These are phyloP conservation scores for Stropharia rugosoannulata DNA, from an alignment of 768 basidiomycete species.

Conservation along the genomic window DNA sequence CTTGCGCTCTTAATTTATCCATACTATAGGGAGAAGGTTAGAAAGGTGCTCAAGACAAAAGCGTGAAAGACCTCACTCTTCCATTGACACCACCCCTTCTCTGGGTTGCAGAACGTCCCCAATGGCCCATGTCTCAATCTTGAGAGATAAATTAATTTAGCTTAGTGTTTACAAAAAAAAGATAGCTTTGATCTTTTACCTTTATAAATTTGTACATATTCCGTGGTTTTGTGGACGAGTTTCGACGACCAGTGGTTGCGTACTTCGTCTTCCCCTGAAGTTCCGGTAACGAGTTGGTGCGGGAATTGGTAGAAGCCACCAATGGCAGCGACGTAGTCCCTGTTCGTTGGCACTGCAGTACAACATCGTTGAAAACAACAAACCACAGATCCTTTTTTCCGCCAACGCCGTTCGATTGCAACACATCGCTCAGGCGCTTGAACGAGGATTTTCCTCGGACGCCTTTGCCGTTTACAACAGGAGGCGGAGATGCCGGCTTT, in stretches of 20 bases:
- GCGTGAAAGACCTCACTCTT: constrained; percentile 61
- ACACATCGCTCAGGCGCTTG: constrained; percentile 88
- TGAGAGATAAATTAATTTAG: background rate
- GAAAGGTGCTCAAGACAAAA: constrained; percentile 3
- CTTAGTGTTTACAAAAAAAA: constrained; percentile 4
- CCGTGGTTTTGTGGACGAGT: constrained; percentile 76
- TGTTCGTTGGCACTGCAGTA: constrained; percentile 85
- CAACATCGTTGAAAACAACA: constrained; percentile 94
- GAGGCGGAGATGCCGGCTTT: constrained; percentile 42
- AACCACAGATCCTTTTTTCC: constrained; percentile 91
- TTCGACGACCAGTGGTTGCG: constrained; percentile 76
- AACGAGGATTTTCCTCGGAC: constrained; percentile 85
- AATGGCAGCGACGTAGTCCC: constrained; percentile 86
- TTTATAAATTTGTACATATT: constrained; percentile 95
- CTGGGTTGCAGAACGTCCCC: constrained; percentile 72
- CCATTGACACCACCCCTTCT: constrained; percentile 86
- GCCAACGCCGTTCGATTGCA: constrained; percentile 57
- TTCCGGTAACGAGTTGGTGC: constrained; percentile 81
- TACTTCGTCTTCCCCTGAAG: constrained; percentile 82
- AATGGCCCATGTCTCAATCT: constrained; percentile 90
- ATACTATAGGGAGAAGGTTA: constrained; percentile 43
- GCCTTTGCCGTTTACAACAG: constrained; percentile 48
- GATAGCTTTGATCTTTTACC: constrained; percentile 37
- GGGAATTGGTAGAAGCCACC: constrained; percentile 62
- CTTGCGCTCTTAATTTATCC: constrained; percentile 66